A percentile compares a stretch with the other conserved stretches of the same genome.
Conservation (phyloP, 2,329 filamentous ascomycete genomes). For the Magnaporthiopsis rhizophila region DNA sequence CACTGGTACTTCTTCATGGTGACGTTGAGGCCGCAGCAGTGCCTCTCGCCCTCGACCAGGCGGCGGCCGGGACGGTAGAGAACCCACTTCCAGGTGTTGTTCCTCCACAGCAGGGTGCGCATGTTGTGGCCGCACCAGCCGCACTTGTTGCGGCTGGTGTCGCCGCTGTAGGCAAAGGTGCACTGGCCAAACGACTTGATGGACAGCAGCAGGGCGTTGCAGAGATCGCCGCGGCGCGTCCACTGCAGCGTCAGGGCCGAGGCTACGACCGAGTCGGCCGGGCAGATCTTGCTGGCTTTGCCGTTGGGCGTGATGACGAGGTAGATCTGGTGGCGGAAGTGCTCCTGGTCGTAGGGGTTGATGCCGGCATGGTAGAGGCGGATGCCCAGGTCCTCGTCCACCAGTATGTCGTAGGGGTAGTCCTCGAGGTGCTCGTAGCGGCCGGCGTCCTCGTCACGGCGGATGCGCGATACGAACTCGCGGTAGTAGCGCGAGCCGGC, state of each 20-base stretch:
- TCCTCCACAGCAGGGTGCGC: conserved; percentile 6
- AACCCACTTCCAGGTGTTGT: conserved; percentile 4
- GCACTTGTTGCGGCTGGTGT: conserved; percentile 6
- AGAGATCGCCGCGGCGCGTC: conserved; percentile 6
- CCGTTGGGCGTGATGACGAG: conserved; percentile 2
- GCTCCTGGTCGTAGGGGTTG: conserved; percentile 8
- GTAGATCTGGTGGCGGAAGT: conserved; percentile 8
- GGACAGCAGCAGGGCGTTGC: conserved; percentile 8
- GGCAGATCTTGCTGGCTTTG: conserved; percentile 7
- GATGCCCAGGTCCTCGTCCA: conserved; percentile 5
- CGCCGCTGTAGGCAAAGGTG: conserved; percentile 7
- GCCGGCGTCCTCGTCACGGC: conserved; percentile 4
- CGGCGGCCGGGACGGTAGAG: conserved; percentile 1
- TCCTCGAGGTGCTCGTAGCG: conserved; percentile 8
- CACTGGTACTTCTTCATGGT: conserved; percentile 5
- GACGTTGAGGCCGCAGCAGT: conserved; percentile 7
- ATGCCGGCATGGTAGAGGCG: conserved; percentile 7
- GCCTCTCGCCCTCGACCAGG: conserved; percentile 3
- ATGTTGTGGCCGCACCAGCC: conserved; percentile 7
- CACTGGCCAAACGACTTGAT: conserved; percentile 8
- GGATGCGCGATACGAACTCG: conserved; percentile 6
- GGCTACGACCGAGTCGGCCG: neutral
- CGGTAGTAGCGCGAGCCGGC: conserved; percentile 6
- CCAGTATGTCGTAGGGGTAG: conserved; percentile 8
- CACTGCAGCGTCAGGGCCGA: conserved; percentile 7